Conservation (phyloP, 1,284 basidiomycete genomes). For the Vanrija humicola region DNA sequence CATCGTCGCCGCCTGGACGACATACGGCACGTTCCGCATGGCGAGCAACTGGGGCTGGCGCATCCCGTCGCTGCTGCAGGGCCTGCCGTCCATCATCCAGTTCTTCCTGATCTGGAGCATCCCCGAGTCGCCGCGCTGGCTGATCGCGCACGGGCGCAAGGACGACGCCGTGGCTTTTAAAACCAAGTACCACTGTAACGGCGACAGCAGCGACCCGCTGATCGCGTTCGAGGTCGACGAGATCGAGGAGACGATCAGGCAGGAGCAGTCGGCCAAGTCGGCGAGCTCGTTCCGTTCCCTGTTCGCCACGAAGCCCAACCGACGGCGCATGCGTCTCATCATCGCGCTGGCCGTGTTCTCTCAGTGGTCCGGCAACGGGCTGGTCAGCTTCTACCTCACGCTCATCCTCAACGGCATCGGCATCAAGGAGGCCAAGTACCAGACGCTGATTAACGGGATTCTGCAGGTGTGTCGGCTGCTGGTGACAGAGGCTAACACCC, state of each 20-base stretch:
- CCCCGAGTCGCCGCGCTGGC: conserved; percentile 2
- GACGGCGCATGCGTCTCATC: conserved; percentile 22
- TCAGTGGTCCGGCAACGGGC: conserved; percentile 56
- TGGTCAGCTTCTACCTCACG: conserved; percentile 65
- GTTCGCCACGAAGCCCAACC: conserved; percentile 9
- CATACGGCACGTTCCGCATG: conserved; percentile 25
- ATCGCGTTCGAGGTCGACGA: conserved; percentile 39
- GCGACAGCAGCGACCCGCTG: conserved; percentile 26
- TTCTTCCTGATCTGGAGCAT: background rate
- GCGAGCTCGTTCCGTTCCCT: conserved; percentile 50
- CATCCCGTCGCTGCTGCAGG: conserved; percentile 42
- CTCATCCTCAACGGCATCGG: conserved; percentile 66
- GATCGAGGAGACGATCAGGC: conserved; percentile 37
- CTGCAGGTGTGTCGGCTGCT: conserved; percentile 39
- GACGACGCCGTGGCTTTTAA: conserved; percentile 65
- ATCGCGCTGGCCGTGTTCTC: conserved; percentile 20
- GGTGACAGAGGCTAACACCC: conserved; percentile 51
- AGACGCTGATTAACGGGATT: conserved; percentile 66
- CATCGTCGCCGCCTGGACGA: background rate
- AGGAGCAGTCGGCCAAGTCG: conserved; percentile 23
- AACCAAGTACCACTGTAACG: conserved; percentile 67
- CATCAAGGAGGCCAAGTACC: conserved; percentile 58
- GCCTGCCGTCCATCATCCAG: conserved; percentile 38
- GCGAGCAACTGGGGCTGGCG: conserved; percentile 7
- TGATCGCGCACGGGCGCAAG: conserved; percentile 12